Evolutionary conservation across 139 green algal species (phyloP).

Genomic region (Tetraselmis chui): DNA sequence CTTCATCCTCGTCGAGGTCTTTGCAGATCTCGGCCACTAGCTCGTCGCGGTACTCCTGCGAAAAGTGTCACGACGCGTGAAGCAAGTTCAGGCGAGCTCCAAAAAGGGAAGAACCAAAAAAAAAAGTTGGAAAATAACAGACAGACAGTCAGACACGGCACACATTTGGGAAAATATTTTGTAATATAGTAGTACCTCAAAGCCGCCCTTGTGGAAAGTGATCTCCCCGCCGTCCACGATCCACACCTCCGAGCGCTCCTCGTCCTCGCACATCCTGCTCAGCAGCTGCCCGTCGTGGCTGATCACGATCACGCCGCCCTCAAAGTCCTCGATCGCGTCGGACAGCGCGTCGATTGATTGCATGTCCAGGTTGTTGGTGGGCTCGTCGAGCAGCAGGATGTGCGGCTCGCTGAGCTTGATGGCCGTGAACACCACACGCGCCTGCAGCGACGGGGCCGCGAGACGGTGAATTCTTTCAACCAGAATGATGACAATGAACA

Average conservation of each 20-base stretch:
- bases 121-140: too few species aligned
- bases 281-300: slow-evolving; percentile 94
- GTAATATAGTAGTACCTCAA: too few species aligned
- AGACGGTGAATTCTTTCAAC: too few species aligned
- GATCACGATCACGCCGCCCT: slow-evolving; percentile 95
- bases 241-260: slow-evolving; percentile 89
- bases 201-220: slow-evolving; percentile 79
- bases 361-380: slow-evolving; percentile 99
- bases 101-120: too few species aligned
- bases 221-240: slow-evolving; percentile 93
- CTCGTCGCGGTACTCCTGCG: neutral
- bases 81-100: too few species aligned
- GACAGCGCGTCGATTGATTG: slow-evolving; percentile 92
- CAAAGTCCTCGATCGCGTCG: slow-evolving; percentile 88
- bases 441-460: slow-evolving; percentile 91
- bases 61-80: too few species aligned
- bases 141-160: too few species aligned
- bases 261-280: slow-evolving; percentile 81
- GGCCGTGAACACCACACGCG: slow-evolving; percentile 93
- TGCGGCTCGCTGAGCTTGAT: slow-evolving; percentile 83
- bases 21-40: neutral
- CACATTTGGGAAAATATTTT: too few species aligned
- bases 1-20: neutral
- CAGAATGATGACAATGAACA: too few species aligned
- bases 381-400: slow-evolving; percentile 89